Conservation (phyloP, 495 filamentous ascomycete genomes). For the Corynascus novoguineensis region DNA sequence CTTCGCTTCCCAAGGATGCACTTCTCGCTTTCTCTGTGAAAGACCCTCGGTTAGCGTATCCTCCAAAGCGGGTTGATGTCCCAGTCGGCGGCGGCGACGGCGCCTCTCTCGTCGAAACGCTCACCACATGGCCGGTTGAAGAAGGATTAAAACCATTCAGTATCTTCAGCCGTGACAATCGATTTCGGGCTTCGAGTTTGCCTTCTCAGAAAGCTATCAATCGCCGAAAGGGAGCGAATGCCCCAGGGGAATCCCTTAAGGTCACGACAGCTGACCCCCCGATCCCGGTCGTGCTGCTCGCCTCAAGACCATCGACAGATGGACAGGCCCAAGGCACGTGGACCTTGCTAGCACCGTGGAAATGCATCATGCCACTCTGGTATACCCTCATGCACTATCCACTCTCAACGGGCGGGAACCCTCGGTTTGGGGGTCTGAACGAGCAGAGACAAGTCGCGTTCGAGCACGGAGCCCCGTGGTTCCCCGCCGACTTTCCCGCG, state of each 20-base stretch:
- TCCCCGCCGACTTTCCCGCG: conserved; percentile 82
- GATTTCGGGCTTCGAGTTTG: conserved; percentile 54
- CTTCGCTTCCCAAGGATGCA: conserved; percentile 65
- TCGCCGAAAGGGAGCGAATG: conserved; percentile 64
- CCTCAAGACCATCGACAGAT: conserved; percentile 46
- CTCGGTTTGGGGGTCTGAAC: conserved; percentile 75
- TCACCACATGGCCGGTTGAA: conserved; percentile 70
- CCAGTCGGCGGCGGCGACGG: conserved; percentile 49
- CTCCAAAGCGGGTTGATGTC: conserved; percentile 46
- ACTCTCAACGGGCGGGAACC: conserved; percentile 69
- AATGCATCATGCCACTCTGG: conserved; percentile 82
- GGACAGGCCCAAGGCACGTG: conserved; percentile 61
- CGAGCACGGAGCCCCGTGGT: conserved; percentile 74
- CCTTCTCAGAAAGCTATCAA: conserved; percentile 83
- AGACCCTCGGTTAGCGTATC: conserved; percentile 78
- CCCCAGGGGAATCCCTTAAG: conserved; percentile 59
- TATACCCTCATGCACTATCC: conserved; percentile 81
- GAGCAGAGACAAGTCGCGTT: conserved; percentile 78
- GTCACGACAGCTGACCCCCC: conserved; percentile 62
- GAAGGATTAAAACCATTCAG: conserved; percentile 44
- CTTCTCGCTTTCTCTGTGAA: conserved; percentile 65
- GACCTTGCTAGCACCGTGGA: conserved; percentile 89
- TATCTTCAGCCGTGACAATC: conserved; percentile 64
- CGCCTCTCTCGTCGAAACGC: conserved; percentile 43
- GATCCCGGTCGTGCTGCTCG: conserved; percentile 72